Conservation (phyloP, 2,329 filamentous ascomycete species). For the Cladosporium sp. region DNA sequence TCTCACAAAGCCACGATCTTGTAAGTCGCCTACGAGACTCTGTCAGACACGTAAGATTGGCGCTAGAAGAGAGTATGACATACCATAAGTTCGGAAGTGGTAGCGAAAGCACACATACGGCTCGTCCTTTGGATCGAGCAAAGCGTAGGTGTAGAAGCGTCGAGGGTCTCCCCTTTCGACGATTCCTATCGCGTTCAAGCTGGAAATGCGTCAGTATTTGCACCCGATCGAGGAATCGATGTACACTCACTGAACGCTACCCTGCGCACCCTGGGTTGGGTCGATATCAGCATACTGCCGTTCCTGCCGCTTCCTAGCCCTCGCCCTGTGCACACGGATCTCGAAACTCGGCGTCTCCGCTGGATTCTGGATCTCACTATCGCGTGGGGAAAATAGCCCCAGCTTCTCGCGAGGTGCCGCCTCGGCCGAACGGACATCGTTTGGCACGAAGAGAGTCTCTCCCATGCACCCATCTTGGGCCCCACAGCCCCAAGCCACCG, state of each 20-base stretch:
- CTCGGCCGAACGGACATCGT: conserved; percentile 9
- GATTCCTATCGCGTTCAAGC: not conserved
- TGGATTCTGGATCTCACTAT: conserved; percentile 15
- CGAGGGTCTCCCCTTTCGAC: conserved; percentile 38
- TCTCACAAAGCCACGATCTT: not conserved
- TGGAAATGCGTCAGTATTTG: not conserved
- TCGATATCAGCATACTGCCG: conserved; percentile 13
- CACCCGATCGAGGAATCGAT: not conserved
- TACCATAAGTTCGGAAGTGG: conserved; percentile 19
- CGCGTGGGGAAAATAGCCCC: conserved; percentile 35
- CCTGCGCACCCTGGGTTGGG: not conserved
- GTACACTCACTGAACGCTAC: conserved; percentile 17
- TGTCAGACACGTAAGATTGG: not conserved
- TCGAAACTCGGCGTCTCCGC: conserved; percentile 32
- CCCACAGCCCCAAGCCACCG: conserved; percentile 43
- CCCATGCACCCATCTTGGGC: conserved; percentile 40
- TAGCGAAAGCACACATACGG: conserved; percentile 46
- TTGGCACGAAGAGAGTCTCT: conserved; percentile 38
- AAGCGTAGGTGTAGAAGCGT: conserved; percentile 46
- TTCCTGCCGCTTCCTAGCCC: conserved; percentile 36
- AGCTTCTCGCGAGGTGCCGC: conserved; percentile 37
- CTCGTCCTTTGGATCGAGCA: conserved; percentile 45
- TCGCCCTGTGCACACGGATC: conserved; percentile 39
- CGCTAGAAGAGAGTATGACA: not conserved
- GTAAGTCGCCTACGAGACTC: not conserved